Percentiles rank a stretch among this genome's conserved stretches.
These are phyloP conservation scores for Avena atlantica DNA, from an alignment of 176 grass and related monocot species.

Conservation along the genomic window DNA sequence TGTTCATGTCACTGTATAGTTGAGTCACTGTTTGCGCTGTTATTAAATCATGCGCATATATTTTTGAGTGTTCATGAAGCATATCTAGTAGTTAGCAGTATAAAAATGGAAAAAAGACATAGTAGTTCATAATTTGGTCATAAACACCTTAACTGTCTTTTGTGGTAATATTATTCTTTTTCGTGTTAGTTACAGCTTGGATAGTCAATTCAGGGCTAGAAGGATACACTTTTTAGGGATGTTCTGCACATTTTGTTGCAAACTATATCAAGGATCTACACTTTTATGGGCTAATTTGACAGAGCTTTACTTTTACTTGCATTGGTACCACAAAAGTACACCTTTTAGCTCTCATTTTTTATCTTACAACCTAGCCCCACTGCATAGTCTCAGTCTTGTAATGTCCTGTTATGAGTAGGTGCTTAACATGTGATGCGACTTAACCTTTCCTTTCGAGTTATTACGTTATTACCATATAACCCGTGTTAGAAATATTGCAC, in stretches of 20 bases:
- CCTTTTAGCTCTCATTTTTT: neutral
- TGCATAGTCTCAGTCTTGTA: neutral
- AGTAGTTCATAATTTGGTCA: neutral
- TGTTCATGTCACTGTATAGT: neutral
- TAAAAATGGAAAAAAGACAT: neutral
- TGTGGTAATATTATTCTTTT: neutral
- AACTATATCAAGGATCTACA: neutral
- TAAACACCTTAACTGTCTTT: neutral
- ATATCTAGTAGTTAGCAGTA: neutral
- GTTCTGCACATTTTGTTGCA: neutral
- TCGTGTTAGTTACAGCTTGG: neutral
- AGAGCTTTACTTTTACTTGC: neutral
- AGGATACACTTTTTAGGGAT: constrained; percentile 8
- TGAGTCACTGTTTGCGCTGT: neutral
- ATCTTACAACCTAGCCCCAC: neutral
- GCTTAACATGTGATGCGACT: neutral
- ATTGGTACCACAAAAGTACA: neutral
- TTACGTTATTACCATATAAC: neutral
- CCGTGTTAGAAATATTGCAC: neutral
- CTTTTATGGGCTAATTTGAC: neutral
- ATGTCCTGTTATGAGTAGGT: neutral
- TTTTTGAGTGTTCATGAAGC: neutral
- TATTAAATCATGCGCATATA: neutral
- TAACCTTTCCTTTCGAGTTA: too few relatives aligned
- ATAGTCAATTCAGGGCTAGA: constrained; percentile 16